Evolutionary conservation across 495 filamentous ascomycete genomes (phyloP).

Genomic region (Trichoderma gamsii): DNA sequence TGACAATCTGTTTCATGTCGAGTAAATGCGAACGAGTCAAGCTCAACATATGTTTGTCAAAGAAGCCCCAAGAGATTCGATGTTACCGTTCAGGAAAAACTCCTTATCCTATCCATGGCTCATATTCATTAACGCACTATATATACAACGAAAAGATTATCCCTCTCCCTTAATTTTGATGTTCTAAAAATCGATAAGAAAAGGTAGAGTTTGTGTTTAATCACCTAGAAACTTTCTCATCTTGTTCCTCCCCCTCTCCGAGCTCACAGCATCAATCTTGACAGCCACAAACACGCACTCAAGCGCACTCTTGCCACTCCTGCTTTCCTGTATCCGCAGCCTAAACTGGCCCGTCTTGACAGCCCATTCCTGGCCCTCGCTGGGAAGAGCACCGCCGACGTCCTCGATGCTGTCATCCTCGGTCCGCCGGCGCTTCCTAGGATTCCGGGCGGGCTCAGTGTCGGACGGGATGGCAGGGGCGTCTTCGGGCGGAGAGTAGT

Average conservation of each 20-base stretch:
- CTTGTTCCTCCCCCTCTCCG: constrained; percentile 62
- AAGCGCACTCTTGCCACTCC: constrained; percentile 50
- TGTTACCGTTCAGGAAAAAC: no score
- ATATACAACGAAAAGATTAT: no score
- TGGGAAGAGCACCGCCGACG: constrained; percentile 21
- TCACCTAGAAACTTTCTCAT: constrained; percentile 56
- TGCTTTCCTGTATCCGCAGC: constrained; percentile 55
- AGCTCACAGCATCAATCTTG: constrained; percentile 70
- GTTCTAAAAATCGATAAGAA: no score
- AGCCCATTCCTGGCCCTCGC: constrained; percentile 53
- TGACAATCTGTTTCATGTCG: no score
- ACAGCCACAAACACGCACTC: constrained; percentile 67
- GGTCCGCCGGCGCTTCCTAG: constrained; percentile 47
- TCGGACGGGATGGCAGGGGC: constrained; percentile 20
- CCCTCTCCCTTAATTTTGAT: no score
- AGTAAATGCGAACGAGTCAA: no score
- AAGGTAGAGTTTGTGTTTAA: neutral
- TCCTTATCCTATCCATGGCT: no score
- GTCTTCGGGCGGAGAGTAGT: neutral
- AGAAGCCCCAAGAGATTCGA: no score
- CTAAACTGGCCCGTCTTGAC: constrained; percentile 78
- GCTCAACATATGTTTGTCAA: no score
- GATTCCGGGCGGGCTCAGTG: constrained; percentile 32
- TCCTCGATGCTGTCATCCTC: constrained; percentile 20
- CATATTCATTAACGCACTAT: no score